These are phyloP conservation scores for Hamamelis virginiana DNA, from an alignment of 164 flowering plant genomes.

Conservation along the genomic window DNA sequence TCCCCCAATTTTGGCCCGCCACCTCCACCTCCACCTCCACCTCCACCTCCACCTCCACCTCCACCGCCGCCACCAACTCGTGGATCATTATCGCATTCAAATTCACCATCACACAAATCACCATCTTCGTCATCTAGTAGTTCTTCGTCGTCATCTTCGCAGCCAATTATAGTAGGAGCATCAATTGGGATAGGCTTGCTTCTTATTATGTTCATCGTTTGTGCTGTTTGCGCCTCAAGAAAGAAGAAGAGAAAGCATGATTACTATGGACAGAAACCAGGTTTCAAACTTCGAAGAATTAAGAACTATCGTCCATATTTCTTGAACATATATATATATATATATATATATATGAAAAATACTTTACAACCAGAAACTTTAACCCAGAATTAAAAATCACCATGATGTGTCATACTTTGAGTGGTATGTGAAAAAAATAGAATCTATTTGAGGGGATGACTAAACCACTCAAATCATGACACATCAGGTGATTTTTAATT, in stretches of 20 bases:
- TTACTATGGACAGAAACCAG: conserved; percentile 18
- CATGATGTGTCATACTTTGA: no score
- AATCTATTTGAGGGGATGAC: no score
- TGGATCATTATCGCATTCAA: no score
- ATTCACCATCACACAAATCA: conserved; percentile 5
- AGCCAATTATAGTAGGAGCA: conserved; percentile 27
- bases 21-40: conserved; percentile 2
- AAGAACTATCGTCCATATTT: no score
- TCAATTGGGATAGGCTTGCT: conserved; percentile 31
- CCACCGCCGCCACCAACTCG: conserved; percentile 5
- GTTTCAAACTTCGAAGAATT: no score
- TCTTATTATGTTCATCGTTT: conserved; percentile 25
- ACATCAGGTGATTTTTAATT: no score
- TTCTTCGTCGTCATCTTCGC: not conserved
- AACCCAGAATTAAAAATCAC: no score
- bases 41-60: not conserved
- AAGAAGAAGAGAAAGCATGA: conserved; percentile 40
- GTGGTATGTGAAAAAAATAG: no score
- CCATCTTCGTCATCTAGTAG: conserved; percentile 8
- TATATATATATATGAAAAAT: no score
- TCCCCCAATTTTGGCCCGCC: conserved; percentile 11
- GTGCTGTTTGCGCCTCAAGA: conserved; percentile 13
- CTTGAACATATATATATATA: no score
- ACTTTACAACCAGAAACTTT: no score
- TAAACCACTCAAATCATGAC: no score